Percentiles rank a stretch among this genome's conserved stretches.
phyloP scores from a whole-genome alignment of 2,329 filamentous ascomycete species.

The Elsinoe perseae region DNA sequence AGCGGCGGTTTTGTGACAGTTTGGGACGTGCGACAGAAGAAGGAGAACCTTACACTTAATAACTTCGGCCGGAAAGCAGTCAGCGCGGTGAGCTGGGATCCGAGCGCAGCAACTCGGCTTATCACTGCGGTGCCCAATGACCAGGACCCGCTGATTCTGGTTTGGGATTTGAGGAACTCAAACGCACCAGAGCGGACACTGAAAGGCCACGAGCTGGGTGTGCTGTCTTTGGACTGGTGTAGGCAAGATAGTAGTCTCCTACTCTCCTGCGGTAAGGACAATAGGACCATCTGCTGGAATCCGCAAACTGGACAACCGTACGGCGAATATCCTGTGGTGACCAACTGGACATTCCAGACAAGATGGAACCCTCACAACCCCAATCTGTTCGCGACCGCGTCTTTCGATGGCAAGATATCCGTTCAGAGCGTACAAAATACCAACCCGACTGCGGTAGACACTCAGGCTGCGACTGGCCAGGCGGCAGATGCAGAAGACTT shows the following conservation, averaged over 20 bases:
- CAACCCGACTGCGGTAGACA: constrained; percentile 56
- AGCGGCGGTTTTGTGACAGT: constrained; percentile 93
- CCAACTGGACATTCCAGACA: constrained; percentile 98
- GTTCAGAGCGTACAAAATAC: constrained; percentile 93
- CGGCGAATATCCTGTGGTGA: constrained; percentile 92
- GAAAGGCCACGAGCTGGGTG: constrained; percentile 86
- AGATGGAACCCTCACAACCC: constrained; percentile 92
- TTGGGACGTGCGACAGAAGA: constrained; percentile 97
- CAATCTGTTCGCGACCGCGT: constrained; percentile 84
- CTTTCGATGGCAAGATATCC: constrained; percentile 93
- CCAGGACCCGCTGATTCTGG: constrained; percentile 73
- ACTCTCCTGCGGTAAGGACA: constrained; percentile 93
- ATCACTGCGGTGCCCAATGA: constrained; percentile 88
- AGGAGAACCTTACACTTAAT: constrained; percentile 91
- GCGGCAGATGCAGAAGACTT: constrained; percentile 88
- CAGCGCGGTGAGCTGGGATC: constrained; percentile 95
- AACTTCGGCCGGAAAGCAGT: constrained; percentile 82
- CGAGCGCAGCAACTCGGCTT: constrained; percentile 83
- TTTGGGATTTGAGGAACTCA: constrained; percentile 95
- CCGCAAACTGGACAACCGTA: constrained; percentile 79
- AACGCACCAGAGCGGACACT: constrained; percentile 86
- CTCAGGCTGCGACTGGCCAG: constrained; percentile 55
- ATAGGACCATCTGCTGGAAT: constrained; percentile 92
- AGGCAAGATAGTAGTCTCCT: constrained; percentile 79
- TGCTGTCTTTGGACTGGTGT: constrained; percentile 94